phyloP scores from a whole-genome alignment of 2,329 filamentous ascomycete genomes.

The Aspergillus quadricinctus region DNA sequence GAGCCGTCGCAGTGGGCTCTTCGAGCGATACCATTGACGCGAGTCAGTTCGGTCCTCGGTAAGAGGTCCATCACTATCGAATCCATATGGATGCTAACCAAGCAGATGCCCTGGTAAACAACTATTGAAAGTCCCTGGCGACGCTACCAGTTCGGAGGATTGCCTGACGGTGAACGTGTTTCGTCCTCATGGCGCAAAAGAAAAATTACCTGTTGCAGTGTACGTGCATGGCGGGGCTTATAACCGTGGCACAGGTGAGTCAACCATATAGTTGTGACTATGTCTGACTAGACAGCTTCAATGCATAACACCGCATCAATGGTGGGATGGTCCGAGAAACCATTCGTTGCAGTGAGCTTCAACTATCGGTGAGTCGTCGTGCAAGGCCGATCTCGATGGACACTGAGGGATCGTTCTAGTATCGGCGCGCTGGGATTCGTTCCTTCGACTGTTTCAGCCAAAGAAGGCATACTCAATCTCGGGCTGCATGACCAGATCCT shows the following conservation, averaged over 20 bases:
- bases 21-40: slow-evolving; percentile 31
- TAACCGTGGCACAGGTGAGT: slow-evolving; percentile 26
- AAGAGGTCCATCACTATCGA: neutral
- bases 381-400: too few species aligned
- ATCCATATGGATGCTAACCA: neutral
- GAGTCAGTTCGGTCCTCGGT: slow-evolving; percentile 27
- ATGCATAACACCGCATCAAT: slow-evolving; percentile 59
- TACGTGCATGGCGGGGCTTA: slow-evolving; percentile 42
- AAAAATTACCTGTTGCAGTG: slow-evolving; percentile 36
- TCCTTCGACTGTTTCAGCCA: slow-evolving; percentile 50
- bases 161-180: slow-evolving; percentile 42
- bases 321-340: slow-evolving; percentile 49
- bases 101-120: slow-evolving; percentile 34
- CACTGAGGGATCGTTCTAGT: slow-evolving; percentile 1
- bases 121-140: slow-evolving; percentile 46
- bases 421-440: slow-evolving; percentile 61
- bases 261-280: slow-evolving; percentile 10
- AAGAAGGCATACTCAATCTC: slow-evolving; percentile 49
- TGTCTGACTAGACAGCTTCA: slow-evolving; percentile 6
- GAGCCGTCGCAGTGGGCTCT: slow-evolving; percentile 25
- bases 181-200: slow-evolving; percentile 21
- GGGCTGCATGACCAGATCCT: slow-evolving; percentile 36
- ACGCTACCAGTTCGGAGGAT: slow-evolving; percentile 47
- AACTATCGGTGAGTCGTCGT: slow-evolving; percentile 33
- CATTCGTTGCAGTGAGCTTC: slow-evolving; percentile 44